phyloP scores from a whole-genome alignment of 2,329 filamentous ascomycete species.

The Nothomitra cinnamomea region DNA sequence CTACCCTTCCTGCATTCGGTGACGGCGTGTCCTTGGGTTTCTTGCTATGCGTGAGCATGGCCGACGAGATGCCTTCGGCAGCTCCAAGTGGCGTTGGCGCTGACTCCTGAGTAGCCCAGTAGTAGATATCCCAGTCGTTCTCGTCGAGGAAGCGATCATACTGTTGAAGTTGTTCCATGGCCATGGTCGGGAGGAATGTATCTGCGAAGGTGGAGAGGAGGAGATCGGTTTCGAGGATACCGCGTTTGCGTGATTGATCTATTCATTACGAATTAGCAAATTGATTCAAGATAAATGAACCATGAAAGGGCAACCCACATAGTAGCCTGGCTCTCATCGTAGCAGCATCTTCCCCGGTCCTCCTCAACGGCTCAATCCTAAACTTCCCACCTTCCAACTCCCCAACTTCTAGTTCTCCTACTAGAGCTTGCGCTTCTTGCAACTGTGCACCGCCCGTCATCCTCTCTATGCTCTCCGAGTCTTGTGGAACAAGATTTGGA shows the following conservation, averaged over 20 bases:
- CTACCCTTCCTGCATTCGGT: conserved; percentile 27
- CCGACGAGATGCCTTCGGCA: conserved; percentile 32
- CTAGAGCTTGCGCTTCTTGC: conserved; percentile 25
- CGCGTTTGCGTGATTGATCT: conserved; percentile 96
- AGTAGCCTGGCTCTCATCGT: conserved; percentile 81
- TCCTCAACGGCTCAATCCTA: conserved; percentile 74
- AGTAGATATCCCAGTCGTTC: conserved; percentile 99
- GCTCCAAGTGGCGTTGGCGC: conserved; percentile 39
- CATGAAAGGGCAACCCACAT: conserved; percentile 29
- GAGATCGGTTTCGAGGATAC: conserved; percentile 88
- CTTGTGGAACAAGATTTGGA: conserved; percentile 36
- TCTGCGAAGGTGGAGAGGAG: conserved; percentile 92
- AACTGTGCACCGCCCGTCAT: conserved; percentile 48
- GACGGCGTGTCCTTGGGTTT: not conserved
- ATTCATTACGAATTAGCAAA: conserved; percentile 2
- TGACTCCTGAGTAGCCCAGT: conserved; percentile 88
- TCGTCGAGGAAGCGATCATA: conserved; percentile 93
- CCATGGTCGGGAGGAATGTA: conserved; percentile 58
- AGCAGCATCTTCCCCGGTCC: conserved; percentile 63
- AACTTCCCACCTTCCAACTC: conserved; percentile 79
- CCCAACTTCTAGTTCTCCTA: conserved; percentile 54
- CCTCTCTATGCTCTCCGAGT: conserved; percentile 43
- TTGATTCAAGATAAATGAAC: conserved; percentile 7
- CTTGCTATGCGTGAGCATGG: not conserved
- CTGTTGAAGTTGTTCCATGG: conserved; percentile 52